These are phyloP conservation scores for Rhodofomes roseus DNA, from an alignment of 1,284 basidiomycete species.

Conservation along the genomic window DNA sequence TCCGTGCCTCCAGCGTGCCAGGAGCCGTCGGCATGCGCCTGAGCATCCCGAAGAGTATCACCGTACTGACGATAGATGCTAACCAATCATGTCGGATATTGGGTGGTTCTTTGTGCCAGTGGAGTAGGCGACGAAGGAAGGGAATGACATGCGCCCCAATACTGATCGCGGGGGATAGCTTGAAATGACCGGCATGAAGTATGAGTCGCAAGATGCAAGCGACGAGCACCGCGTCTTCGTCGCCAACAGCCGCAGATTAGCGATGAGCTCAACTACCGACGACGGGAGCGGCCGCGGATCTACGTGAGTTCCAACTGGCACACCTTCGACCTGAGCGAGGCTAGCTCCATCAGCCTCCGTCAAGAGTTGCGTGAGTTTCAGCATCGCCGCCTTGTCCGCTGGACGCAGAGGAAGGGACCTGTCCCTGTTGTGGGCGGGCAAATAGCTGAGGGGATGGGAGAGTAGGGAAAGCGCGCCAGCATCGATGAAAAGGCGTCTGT, in stretches of 20 bases:
- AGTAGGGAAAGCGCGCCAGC: not conserved
- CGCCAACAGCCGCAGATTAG: not conserved
- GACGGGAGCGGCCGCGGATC: not conserved
- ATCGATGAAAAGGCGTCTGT: not conserved
- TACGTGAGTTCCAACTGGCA: not conserved
- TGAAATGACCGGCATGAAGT: not conserved
- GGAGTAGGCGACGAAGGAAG: not conserved
- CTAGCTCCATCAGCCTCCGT: not conserved
- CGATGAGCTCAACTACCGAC: not conserved
- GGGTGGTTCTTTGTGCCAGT: not conserved
- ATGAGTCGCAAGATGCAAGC: not conserved
- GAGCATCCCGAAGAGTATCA: not conserved
- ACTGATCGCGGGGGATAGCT: too few relatives aligned
- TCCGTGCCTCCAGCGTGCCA: not conserved
- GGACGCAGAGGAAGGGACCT: not conserved
- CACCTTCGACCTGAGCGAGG: not conserved
- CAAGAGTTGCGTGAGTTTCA: not conserved
- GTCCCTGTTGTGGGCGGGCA: not conserved
- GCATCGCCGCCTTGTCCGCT: not conserved
- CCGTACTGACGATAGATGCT: not conserved
- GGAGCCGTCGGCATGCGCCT: not conserved
- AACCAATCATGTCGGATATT: not conserved
- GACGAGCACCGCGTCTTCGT: not conserved
- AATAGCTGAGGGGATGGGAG: not conserved
- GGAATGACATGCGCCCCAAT: not conserved